phyloP scores from a whole-genome alignment of 202 grass and related monocot species.

The Eragrostis tef region DNA sequence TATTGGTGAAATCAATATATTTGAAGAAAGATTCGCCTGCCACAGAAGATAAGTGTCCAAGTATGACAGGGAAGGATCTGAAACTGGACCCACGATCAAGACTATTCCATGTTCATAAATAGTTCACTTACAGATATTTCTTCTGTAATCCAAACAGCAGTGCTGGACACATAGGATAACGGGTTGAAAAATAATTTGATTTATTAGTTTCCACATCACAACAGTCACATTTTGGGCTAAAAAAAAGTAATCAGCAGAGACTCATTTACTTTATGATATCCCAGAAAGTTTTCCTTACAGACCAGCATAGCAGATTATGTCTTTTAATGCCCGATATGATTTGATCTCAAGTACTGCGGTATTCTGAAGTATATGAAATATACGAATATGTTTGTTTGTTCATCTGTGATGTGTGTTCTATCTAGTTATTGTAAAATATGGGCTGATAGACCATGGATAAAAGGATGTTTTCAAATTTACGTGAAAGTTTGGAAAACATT shows the following conservation, averaged over 20 bases:
- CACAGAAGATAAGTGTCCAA: conserved; percentile 37
- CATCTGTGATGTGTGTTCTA: not conserved
- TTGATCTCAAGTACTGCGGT: not conserved
- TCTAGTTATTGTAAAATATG: conserved; percentile 9
- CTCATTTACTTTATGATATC: conserved; percentile 24
- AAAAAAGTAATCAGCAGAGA: not conserved
- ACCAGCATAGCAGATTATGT: conserved; percentile 4
- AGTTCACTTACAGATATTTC: conserved; percentile 5
- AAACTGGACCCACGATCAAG: conserved; percentile 44
- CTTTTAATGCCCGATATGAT: not conserved
- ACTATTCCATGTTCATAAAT: conserved; percentile 43
- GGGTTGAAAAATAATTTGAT: not conserved
- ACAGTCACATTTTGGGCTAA: conserved; percentile 3
- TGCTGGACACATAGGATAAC: not conserved
- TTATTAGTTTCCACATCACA: not conserved
- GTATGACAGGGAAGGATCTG: conserved; percentile 14
- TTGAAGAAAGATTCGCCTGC: conserved; percentile 51
- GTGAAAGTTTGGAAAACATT: not conserved
- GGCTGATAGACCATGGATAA: not conserved
- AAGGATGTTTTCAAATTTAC: not conserved
- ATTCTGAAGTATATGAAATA: conserved; percentile 21
- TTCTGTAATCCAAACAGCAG: not conserved
- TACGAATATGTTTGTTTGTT: conserved; percentile 8
- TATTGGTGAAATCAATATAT: conserved; percentile 67
- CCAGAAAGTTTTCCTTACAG: not conserved